phyloP scores from a whole-genome alignment of 2,329 filamentous ascomycete genomes.

The Salinomyces thailandicus region DNA sequence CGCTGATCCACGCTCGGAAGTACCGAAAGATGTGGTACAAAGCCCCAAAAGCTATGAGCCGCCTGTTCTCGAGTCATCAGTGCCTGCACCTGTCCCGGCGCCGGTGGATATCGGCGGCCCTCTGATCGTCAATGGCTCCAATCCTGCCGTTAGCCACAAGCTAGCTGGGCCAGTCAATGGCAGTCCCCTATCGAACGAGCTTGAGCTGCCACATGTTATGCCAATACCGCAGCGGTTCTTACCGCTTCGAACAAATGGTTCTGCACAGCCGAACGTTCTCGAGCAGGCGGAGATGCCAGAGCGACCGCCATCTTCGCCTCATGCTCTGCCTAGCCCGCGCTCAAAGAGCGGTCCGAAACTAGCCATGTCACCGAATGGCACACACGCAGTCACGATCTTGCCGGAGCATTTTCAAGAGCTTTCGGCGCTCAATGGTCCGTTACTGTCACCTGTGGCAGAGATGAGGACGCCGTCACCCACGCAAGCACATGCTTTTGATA shows the following conservation, averaged over 20 bases:
- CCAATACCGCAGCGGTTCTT: constrained; percentile 11
- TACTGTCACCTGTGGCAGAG: constrained; percentile 65
- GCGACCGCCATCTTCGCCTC: background rate
- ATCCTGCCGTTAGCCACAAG: constrained; percentile 8
- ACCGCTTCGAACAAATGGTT: constrained; percentile 7
- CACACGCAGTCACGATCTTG: constrained; percentile 5
- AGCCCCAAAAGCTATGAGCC: constrained; percentile 15
- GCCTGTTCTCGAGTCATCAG: background rate
- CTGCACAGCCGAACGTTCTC: background rate
- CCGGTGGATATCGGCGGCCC: constrained; percentile 21
- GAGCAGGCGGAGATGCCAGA: constrained; percentile 2
- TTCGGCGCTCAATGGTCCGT: constrained; percentile 20
- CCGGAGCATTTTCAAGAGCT: constrained; percentile 6
- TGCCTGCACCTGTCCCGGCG: background rate
- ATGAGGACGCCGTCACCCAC: constrained; percentile 61
- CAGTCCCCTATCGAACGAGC: constrained; percentile 4
- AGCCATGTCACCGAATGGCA: constrained; percentile 18
- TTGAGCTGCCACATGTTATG: constrained; percentile 1
- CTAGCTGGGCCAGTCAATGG: constrained; percentile 10
- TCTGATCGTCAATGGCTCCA: constrained; percentile 34
- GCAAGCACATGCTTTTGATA: constrained; percentile 45
- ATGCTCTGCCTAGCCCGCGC: constrained; percentile 10
- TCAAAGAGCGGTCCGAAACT: constrained; percentile 10
- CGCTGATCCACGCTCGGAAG: constrained; percentile 14
- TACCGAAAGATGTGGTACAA: constrained; percentile 7